Conservation (phyloP, 345 rosid genomes). For the Eucalyptus leucophloia region DNA sequence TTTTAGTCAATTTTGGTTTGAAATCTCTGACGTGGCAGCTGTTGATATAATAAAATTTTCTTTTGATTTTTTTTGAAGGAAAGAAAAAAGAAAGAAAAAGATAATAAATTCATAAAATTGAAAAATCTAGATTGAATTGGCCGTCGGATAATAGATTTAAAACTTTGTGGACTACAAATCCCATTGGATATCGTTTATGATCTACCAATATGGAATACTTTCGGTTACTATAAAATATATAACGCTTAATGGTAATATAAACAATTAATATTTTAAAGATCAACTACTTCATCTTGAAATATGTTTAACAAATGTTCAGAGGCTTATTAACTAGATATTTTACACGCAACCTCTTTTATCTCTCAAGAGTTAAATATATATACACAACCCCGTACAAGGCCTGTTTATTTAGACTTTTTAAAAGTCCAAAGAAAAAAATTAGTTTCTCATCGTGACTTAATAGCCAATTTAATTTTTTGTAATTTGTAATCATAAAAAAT, state of each 20-base stretch:
- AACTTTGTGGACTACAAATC: too few relatives aligned
- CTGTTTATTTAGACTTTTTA: not conserved
- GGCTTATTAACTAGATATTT: not conserved
- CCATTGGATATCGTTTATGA: not conserved
- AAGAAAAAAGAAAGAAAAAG: too few relatives aligned
- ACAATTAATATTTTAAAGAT: not conserved
- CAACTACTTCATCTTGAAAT: not conserved
- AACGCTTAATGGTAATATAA: not conserved
- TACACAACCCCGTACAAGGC: not conserved
- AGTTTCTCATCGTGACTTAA: not conserved
- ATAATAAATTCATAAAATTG: too few relatives aligned
- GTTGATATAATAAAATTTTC: rapidly evolving
- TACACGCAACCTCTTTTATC: not conserved
- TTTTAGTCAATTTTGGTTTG: too few relatives aligned
- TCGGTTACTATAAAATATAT: not conserved
- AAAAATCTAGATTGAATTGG: too few relatives aligned
- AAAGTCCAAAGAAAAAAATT: not conserved
- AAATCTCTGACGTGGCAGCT: rapidly evolving
- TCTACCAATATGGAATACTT: not conserved
- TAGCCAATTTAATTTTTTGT: not conserved
- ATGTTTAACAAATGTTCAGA: not conserved
- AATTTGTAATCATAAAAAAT: not conserved
- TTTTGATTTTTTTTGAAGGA: too few relatives aligned
- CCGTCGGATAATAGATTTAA: rapidly evolving
- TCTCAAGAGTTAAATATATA: too few relatives aligned